Base-by-base conservation (phyloP, 1,284 basidiomycete genomes). In the Rhodotorula sp. region DNA sequence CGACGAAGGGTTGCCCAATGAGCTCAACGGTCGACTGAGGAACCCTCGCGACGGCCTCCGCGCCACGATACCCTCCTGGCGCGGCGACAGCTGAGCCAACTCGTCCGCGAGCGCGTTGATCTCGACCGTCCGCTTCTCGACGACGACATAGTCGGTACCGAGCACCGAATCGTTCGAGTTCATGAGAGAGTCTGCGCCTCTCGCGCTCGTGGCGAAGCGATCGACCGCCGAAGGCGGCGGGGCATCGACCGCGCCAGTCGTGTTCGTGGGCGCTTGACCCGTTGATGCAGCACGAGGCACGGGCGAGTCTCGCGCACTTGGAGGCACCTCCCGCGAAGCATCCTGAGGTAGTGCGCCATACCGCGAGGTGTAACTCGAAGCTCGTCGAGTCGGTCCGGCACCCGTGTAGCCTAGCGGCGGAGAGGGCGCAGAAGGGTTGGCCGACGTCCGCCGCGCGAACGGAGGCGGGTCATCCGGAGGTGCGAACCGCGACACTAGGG, bases 101-200 rank as follows among this genome's bases (percentile, higher is more conserved):
- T 84, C 83, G 77, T 86, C 86, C 7, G 85, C 86, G 18, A 86
- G 78, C 15, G 84, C 84, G 68, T 86, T 86, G 74, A 86, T 84
- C 78, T 87, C 85, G 18, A 86, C 85, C 3, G 83, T 85, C 48
- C 84, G 80, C 79, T 86, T 87, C 79, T 87, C 85, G 20, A 87
- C 83, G 49, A 87, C 83, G 7, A 86, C 85, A 75, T 86, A 87
- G 64, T 86, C 85, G 43, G 79, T 78, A 1, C 81, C 81, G 7
- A 82, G 76, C n/a, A 81, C 76, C 64, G 78, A 78, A 47, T 79
- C 78, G 58, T 78, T 79, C 64, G 72, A 72, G 48, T 74, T 65
- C 46, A 70, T 58, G 69, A 75, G 64, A 34, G 70, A 70, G 62
- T 64, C 34, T 58, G 61, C 47, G 54, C 60, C 34, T 69, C 49